These are phyloP conservation scores for Colletotrichum sp. DNA, from an alignment of 2,329 filamentous ascomycete genomes.

Conservation along the genomic window DNA sequence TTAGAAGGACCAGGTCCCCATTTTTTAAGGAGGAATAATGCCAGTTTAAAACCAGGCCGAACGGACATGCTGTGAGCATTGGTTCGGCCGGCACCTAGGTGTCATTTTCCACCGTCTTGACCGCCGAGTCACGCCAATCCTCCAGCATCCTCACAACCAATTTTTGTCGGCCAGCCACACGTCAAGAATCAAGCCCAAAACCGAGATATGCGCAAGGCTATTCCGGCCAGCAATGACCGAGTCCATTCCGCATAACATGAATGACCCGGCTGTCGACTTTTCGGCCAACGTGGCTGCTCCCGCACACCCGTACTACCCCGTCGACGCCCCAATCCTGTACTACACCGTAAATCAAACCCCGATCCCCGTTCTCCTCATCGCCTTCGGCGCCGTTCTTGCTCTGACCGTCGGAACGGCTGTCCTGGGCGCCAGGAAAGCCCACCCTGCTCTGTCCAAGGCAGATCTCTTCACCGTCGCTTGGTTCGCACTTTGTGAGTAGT, in stretches of 20 bases:
- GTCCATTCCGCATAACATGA: not conserved
- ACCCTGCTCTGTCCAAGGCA: constrained; percentile 34
- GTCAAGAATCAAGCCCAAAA: not conserved
- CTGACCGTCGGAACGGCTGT: constrained; percentile 38
- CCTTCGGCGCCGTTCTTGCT: constrained; percentile 41
- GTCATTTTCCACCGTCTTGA: not conserved
- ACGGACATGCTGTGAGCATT: not conserved
- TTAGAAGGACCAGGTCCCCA: no score
- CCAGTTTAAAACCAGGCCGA: not conserved
- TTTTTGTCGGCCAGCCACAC: not conserved
- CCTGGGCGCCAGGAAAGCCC: constrained; percentile 31
- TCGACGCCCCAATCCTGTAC: constrained; percentile 42
- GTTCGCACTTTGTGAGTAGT: constrained; percentile 59
- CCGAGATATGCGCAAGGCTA: not conserved
- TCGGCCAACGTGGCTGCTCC: not conserved
- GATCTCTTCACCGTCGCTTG: constrained; percentile 53
- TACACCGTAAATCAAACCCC: constrained; percentile 51
- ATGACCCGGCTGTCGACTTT: not conserved
- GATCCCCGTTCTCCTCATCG: constrained; percentile 39
- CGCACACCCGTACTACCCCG: constrained; percentile 57
- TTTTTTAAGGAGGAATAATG: no score
- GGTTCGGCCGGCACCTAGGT: not conserved
- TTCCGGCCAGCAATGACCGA: not conserved
- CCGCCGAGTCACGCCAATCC: not conserved
- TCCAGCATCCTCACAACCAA: not conserved